phyloP scores from a whole-genome alignment of 768 basidiomycete species.

The Agaricus sinodeliciosus region DNA sequence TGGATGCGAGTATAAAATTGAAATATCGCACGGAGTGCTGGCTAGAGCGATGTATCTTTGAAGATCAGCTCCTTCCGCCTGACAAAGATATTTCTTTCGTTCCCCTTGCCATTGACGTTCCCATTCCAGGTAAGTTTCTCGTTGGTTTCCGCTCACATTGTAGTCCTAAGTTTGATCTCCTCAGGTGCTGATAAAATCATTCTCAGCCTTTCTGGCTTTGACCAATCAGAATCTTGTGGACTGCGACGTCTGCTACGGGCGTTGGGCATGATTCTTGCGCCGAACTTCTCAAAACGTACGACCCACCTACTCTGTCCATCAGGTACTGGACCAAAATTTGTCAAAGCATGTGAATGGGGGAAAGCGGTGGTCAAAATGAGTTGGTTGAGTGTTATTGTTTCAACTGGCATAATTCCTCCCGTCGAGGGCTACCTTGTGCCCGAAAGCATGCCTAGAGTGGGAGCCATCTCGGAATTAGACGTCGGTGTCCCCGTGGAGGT shows the following conservation, averaged over 20 bases:
- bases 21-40: constrained; percentile 90
- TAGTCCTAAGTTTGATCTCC: background rate
- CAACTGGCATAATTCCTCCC: constrained; percentile 40
- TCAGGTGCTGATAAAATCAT: constrained; percentile 50
- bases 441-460: constrained; percentile 4
- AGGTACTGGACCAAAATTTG: constrained; percentile 63
- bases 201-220: constrained; percentile 72
- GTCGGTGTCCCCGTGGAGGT: constrained; percentile 7
- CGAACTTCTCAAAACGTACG: constrained; percentile 56
- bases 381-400: constrained; percentile 63
- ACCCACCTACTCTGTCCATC: constrained; percentile 82
- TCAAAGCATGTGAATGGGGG: constrained; percentile 75
- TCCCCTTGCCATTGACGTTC: constrained; percentile 54
- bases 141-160: background rate
- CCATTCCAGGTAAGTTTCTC: constrained; percentile 44
- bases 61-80: constrained; percentile 60
- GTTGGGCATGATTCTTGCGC: constrained; percentile 50
- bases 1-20: constrained; percentile 32
- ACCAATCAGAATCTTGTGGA: constrained; percentile 62
- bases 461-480: background rate
- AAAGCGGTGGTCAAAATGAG: constrained; percentile 62
- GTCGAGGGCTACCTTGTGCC: constrained; percentile 26
- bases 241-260: constrained; percentile 60
- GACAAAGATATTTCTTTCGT: constrained; percentile 66
- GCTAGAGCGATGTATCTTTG: constrained; percentile 81